phyloP scores from a whole-genome alignment of 768 basidiomycete genomes.

The Rhizopogon sp. region DNA sequence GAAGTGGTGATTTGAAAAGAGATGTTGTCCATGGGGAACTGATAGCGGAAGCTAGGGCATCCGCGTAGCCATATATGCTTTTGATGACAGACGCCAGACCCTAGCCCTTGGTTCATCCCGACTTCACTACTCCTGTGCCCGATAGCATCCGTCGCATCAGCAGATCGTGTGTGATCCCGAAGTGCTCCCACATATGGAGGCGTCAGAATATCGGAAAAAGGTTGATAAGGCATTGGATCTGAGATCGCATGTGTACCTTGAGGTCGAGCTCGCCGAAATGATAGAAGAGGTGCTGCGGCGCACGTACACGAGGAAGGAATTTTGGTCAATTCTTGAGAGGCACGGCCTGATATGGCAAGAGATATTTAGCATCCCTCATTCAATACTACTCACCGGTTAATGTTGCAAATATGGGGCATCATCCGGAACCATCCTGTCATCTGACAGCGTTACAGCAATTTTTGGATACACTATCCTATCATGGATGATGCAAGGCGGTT shows the following conservation, averaged over 20 bases:
- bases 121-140: not conserved
- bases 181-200: not conserved
- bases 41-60: constrained; percentile 2
- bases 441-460: constrained; percentile 2
- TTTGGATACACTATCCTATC: constrained; percentile 2
- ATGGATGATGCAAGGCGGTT: not conserved
- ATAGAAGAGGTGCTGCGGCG: constrained; percentile 9
- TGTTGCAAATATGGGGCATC: not conserved
- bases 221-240: constrained; percentile 26
- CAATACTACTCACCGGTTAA: constrained; percentile 4
- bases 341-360: constrained; percentile 9
- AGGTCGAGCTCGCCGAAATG: constrained; percentile 15
- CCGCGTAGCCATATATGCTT: constrained; percentile 1
- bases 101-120: not conserved
- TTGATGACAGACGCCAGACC: not conserved
- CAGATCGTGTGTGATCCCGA: not conserved
- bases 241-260: constrained; percentile 18
- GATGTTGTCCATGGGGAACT: not conserved
- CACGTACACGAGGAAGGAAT: constrained; percentile 13
- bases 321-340: constrained; percentile 24
- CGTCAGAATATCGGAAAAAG: constrained; percentile 18
- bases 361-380: constrained; percentile 11
- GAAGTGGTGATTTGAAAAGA: not conserved
- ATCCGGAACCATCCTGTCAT: constrained; percentile 1
- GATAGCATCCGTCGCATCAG: not conserved